These are phyloP conservation scores for Candida smagusa DNA, from an alignment of 1,139 yeast species.

Conservation along the genomic window DNA sequence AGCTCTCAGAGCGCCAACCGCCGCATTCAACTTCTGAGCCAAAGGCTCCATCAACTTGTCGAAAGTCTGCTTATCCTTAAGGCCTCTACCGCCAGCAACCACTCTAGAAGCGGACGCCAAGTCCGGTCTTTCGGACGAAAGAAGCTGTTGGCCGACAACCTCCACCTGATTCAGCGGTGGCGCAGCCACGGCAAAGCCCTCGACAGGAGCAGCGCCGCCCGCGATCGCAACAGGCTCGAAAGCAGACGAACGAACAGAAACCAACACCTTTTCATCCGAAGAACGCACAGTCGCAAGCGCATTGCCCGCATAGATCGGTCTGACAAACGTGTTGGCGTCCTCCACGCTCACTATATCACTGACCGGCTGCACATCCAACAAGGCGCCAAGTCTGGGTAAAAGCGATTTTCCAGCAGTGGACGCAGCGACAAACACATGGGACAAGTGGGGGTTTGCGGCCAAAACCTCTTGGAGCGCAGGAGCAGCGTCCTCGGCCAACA, in stretches of 20 bases:
- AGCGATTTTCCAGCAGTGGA: slow-evolving; percentile 85
- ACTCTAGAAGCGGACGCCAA: slow-evolving; percentile 77
- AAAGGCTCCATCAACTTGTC: slow-evolving; percentile 76
- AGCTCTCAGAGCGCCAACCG: slow-evolving; percentile 97
- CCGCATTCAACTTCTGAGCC: slow-evolving; percentile 83
- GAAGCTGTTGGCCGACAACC: slow-evolving; percentile 70
- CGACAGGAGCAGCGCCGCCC: slow-evolving; percentile 42
- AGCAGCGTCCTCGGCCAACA: slow-evolving; percentile 63
- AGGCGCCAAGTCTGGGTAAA: slow-evolving; percentile 83
- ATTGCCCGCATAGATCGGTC: slow-evolving; percentile 97
- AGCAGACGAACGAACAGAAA: slow-evolving; percentile 83
- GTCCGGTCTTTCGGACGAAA: slow-evolving; percentile 86
- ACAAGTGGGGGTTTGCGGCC: slow-evolving; percentile 40
- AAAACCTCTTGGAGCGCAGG: slow-evolving; percentile 53
- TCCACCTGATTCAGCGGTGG: slow-evolving; percentile 34
- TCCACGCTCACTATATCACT: slow-evolving; percentile 74
- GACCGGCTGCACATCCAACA: slow-evolving; percentile 83
- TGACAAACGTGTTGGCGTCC: slow-evolving; percentile 68
- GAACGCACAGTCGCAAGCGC: slow-evolving; percentile 81
- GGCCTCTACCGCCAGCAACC: slow-evolving; percentile 93
- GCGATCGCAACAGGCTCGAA: slow-evolving; percentile 55
- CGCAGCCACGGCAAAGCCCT: slow-evolving; percentile 37
- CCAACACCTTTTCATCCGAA: slow-evolving; percentile 59
- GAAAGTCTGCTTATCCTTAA: slow-evolving; percentile 85
- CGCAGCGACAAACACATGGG: slow-evolving; percentile 79